These are phyloP conservation scores for Synchytrium microbalum DNA, from an alignment of 371 early-diverging fungal genomes.

Conservation along the genomic window DNA sequence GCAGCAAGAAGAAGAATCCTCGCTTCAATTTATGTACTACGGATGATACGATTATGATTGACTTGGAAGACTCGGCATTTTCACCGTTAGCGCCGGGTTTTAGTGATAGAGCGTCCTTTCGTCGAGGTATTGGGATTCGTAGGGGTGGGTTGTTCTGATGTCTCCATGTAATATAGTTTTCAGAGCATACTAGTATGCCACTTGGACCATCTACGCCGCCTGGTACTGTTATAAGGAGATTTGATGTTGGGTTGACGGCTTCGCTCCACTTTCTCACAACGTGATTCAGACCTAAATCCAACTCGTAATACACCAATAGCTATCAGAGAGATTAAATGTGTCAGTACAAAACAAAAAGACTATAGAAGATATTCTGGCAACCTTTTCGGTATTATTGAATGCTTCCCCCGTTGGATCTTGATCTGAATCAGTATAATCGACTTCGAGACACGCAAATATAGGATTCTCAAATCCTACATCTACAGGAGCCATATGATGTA, in stretches of 20 bases:
- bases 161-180: constrained; percentile 77
- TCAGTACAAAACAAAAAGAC: constrained; percentile 2
- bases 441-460: constrained; percentile 88
- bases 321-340: constrained; percentile 13
- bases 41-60: constrained; percentile 66
- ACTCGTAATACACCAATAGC: constrained; percentile 86
- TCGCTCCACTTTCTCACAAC: constrained; percentile 91
- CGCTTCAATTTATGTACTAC: constrained; percentile 86
- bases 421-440: constrained; percentile 79
- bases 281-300: constrained; percentile 97
- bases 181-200: constrained; percentile 92
- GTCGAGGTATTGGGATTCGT: constrained; percentile 80
- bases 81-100: background rate
- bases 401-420: constrained; percentile 74
- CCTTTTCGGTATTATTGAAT: constrained; percentile 63
- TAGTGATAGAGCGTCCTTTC: constrained; percentile 50
- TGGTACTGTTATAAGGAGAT: constrained; percentile 78
- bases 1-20: constrained; percentile 83
- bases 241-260: constrained; percentile 65
- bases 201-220: constrained; percentile 94
- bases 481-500: constrained; percentile 72
- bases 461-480: constrained; percentile 99
- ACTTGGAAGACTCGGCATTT: constrained; percentile 36
- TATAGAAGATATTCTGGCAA: constrained; percentile 16
- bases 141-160: constrained; percentile 61